These are phyloP conservation scores for Syncephalis fuscata DNA, from an alignment of 371 early-diverging fungal genomes.

Conservation along the genomic window DNA sequence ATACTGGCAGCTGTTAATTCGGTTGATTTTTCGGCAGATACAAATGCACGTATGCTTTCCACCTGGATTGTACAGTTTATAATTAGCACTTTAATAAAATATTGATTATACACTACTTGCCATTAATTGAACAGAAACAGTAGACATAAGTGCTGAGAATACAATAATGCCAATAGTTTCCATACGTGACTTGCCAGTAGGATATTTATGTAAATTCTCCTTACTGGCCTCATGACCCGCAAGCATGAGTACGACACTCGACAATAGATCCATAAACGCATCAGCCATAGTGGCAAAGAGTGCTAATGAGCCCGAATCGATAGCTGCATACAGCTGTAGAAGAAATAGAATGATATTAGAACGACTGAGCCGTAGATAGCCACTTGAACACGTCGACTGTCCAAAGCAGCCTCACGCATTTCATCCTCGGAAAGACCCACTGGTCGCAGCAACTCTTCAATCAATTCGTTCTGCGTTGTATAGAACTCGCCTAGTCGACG, in stretches of 20 bases:
- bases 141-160: slow-evolving; percentile 79
- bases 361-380: slow-evolving; percentile 71
- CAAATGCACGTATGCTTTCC: slow-evolving; percentile 13
- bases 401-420: slow-evolving; percentile 1
- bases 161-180: slow-evolving; percentile 92
- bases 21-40: slow-evolving; percentile 18
- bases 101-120: too few relatives aligned
- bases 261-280: slow-evolving; percentile 79
- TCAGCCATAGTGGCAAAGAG: slow-evolving; percentile 89
- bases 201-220: slow-evolving; percentile 52
- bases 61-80: slow-evolving; percentile 4
- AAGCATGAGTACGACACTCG: slow-evolving; percentile 46
- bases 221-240: slow-evolving; percentile 38
- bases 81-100: not conserved
- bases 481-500: slow-evolving; percentile 41
- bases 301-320: slow-evolving; percentile 67
- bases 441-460: slow-evolving; percentile 51
- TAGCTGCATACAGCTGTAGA: slow-evolving; percentile 69
- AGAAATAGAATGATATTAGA: slow-evolving; percentile 67
- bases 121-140: slow-evolving; percentile 72
- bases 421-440: slow-evolving; percentile 9
- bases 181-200: slow-evolving; percentile 75
- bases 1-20: slow-evolving; percentile 37
- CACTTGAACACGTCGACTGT: slow-evolving; percentile 36
- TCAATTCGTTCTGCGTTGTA: slow-evolving; percentile 64